A percentile compares a stretch with the other conserved stretches of the same genome.
These are phyloP conservation scores for Pseudocercospora musae DNA, from an alignment of 2,329 filamentous ascomycete genomes.

Conservation along the genomic window DNA sequence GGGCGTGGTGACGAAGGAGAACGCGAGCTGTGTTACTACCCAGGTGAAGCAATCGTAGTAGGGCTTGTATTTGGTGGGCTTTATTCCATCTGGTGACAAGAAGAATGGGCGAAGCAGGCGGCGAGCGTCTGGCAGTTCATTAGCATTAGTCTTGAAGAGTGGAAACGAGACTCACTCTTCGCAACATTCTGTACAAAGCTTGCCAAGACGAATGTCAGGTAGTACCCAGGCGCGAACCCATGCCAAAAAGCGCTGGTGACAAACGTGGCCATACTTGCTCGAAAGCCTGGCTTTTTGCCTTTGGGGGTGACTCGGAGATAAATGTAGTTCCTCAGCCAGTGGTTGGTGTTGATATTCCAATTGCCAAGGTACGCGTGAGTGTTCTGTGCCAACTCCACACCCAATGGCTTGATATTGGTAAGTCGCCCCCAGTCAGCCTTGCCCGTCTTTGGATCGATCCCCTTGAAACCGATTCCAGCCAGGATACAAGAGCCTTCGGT, in stretches of 20 bases:
- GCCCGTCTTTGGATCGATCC: constrained; percentile 78
- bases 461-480: constrained; percentile 89
- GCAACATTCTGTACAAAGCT: constrained; percentile 89
- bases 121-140: constrained; percentile 65
- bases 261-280: constrained; percentile 91
- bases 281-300: constrained; percentile 93
- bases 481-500: constrained; percentile 94
- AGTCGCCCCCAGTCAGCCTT: constrained; percentile 87
- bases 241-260: constrained; percentile 95
- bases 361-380: constrained; percentile 84
- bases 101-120: constrained; percentile 91
- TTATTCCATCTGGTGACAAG: constrained; percentile 70
- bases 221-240: constrained; percentile 96
- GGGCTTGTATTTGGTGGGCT: constrained; percentile 67
- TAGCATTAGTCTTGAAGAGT: neutral
- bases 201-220: constrained; percentile 82
- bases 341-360: constrained; percentile 99
- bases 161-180: constrained; percentile 66
- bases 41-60: constrained; percentile 82
- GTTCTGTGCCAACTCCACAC: constrained; percentile 87
- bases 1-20: constrained; percentile 78
- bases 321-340: constrained; percentile 93
- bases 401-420: constrained; percentile 82
- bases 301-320: constrained; percentile 93
- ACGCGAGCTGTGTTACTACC: constrained; percentile 73